Evolutionary conservation across 2,329 filamentous ascomycete species (phyloP), one percentile per base, ranked within the genome.

Genomic region (Cercospora sp.): DNA sequence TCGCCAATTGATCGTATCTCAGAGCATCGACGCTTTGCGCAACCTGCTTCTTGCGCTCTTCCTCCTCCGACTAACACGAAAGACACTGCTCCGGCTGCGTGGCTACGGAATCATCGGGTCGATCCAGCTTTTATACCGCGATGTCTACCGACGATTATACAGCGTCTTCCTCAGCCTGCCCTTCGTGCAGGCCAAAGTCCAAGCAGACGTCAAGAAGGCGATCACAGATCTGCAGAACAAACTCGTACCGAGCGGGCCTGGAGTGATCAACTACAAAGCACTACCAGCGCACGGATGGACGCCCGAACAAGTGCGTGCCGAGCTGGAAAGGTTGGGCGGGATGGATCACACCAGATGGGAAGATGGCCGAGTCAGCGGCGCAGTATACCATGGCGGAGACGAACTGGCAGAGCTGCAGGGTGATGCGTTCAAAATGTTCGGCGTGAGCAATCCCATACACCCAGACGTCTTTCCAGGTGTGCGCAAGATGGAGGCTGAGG

Each of bases 291-390:
- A 94, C 77, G 94, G 94, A 78, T 92, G 94, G 90, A 85, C 87
- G 28, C 85, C 90, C 51, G 93, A 97, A 18, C 88, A 89, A 70
- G 87, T 99, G 51, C 88, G 89, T 73, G 87, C 88, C 68, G 94
- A 97, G 83, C 86, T 99, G 69, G 87, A 90, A 68, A 87, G 88
- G 73, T 84, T 99, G 73, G 89, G 90, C 16, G 89, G 86, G 60
- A 91, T 99, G 91, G 90, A 97, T 75, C 95, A 98, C 81, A 97
- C 94, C 2, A 88, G 91, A 72, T 99, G 95, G 95, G 95, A 99
- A 81, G 94, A 98, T 79, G 95, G 95, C 8, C 90, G 88, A 72
- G 95, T 99, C 64, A 96, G 92, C 51, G 95, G 95, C 31, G 94
- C 95, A 30, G 95, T 99, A 36, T 99, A 99, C 78, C 94, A 98